phyloP scores from a whole-genome alignment of 768 basidiomycete species.

The Lactarius evosmus region DNA sequence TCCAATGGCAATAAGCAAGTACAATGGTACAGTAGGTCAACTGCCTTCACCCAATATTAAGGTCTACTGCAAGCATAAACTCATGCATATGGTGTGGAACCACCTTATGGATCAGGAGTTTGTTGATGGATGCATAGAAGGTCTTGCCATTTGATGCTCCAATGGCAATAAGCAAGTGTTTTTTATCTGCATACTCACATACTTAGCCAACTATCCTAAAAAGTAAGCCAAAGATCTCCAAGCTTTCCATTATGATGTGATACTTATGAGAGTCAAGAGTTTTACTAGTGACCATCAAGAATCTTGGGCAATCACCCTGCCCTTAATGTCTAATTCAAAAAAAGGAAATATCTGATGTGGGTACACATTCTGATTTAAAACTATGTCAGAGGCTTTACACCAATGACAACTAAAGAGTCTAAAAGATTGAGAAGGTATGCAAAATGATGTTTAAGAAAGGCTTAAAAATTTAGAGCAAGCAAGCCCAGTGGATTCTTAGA shows the following conservation, averaged over 20 bases:
- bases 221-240: conserved; percentile 30
- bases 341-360: no score
- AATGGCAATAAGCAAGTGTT: conserved; percentile 30
- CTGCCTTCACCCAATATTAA: no score
- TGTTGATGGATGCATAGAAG: conserved; percentile 28
- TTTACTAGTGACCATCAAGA: no score
- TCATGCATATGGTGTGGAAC: conserved; percentile 30
- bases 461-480: fast-evolving
- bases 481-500: neutral
- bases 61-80: conserved; percentile 30
- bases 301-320: no score
- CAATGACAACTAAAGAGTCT: no score
- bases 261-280: conserved; percentile 25
- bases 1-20: conserved; percentile 30
- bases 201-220: conserved; percentile 30
- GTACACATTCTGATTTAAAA: no score
- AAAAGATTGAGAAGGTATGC: neutral
- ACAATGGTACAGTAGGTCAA: no score
- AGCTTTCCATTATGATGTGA: no score
- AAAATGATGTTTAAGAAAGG: neutral
- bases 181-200: conserved; percentile 30
- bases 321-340: no score
- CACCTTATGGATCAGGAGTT: conserved; percentile 29
- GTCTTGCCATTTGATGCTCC: conserved; percentile 24
- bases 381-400: no score